These are phyloP conservation scores for Eleusine indica DNA, from an alignment of 176 grass and related monocot species.

Conservation along the genomic window DNA sequence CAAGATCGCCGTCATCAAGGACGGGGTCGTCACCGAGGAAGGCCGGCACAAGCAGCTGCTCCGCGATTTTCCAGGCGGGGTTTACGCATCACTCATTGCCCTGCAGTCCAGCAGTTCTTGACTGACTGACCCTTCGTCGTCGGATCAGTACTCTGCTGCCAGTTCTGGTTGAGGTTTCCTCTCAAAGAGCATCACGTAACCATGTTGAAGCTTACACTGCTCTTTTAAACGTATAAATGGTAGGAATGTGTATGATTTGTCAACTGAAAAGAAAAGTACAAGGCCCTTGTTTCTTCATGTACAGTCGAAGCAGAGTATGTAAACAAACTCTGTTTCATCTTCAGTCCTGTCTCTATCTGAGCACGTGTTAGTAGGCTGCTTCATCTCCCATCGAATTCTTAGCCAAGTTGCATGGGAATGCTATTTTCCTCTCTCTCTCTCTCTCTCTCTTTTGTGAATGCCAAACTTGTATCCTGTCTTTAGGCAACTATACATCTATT, in stretches of 20 bases:
- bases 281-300: background rate
- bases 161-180: background rate
- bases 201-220: background rate
- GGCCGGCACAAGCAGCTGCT: slow-evolving; percentile 48
- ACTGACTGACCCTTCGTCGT: background rate
- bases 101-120: slow-evolving; percentile 45
- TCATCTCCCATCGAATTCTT: background rate
- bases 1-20: slow-evolving; percentile 51
- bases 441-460: background rate
- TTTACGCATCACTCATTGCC: slow-evolving; percentile 52
- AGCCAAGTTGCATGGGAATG: background rate
- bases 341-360: background rate
- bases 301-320: background rate
- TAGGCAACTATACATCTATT: background rate
- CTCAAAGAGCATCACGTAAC: background rate
- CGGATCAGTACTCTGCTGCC: background rate
- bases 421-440: background rate
- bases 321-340: background rate
- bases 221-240: background rate
- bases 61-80: slow-evolving; percentile 17
- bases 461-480: background rate
- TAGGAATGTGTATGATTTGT: background rate
- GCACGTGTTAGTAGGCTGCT: background rate
- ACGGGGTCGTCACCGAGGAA: slow-evolving; percentile 55
- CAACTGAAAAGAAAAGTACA: background rate